phyloP scores from a whole-genome alignment of 306 rosid genomes.

The Neltuma alba region DNA sequence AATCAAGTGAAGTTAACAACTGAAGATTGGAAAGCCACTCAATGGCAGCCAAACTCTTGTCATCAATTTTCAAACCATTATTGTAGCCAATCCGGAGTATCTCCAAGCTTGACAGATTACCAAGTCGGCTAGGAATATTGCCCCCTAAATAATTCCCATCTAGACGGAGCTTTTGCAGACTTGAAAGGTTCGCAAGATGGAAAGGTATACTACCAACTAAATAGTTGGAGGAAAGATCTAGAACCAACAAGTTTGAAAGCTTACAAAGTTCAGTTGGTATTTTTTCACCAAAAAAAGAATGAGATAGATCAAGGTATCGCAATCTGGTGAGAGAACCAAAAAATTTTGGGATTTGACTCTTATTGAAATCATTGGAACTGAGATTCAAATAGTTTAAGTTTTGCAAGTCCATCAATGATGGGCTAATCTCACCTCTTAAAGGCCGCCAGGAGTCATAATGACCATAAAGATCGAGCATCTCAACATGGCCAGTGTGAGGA shows the following conservation, averaged over 20 bases:
- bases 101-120: background rate
- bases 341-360: background rate
- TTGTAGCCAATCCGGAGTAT: background rate
- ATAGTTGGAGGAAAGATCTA: background rate
- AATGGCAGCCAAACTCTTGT: background rate
- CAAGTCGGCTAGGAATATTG: background rate
- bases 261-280: background rate
- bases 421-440: background rate
- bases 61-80: background rate
- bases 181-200: background rate
- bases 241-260: background rate
- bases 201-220: background rate
- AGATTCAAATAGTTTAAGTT: background rate
- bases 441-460: fast-evolving
- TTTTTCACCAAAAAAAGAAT: background rate
- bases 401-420: background rate
- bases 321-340: background rate
- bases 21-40: background rate
- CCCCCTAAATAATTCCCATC: background rate
- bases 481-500: background rate
- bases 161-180: background rate
- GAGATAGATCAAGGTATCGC: background rate
- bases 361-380: background rate
- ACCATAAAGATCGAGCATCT: background rate
- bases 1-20: background rate